These are phyloP conservation scores for Ophiostoma tasmaniense DNA, from an alignment of 2,329 filamentous ascomycete genomes.

Conservation along the genomic window DNA sequence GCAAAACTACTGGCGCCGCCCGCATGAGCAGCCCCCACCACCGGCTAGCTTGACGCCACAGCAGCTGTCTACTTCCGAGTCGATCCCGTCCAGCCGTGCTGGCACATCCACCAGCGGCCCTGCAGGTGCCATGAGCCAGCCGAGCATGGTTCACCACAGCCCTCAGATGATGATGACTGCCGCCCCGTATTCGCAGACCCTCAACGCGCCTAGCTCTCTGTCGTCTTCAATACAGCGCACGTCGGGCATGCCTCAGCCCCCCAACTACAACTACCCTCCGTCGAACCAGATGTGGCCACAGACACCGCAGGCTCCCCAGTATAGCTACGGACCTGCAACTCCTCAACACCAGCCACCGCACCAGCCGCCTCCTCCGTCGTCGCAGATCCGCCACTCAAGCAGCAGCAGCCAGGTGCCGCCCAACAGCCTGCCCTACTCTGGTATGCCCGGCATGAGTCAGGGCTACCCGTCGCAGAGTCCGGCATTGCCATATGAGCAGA, in stretches of 20 bases:
- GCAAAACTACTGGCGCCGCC: constrained; percentile 71
- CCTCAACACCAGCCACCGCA: constrained; percentile 31
- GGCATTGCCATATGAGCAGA: constrained; percentile 54
- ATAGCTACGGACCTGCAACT: constrained; percentile 41
- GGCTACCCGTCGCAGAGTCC: constrained; percentile 42
- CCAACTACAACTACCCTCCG: constrained; percentile 55
- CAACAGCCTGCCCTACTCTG: constrained; percentile 50
- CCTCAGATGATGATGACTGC: constrained; percentile 59
- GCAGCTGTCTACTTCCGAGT: constrained; percentile 37
- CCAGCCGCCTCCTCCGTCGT: constrained; percentile 46
- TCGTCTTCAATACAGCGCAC: constrained; percentile 49
- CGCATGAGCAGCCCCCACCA: constrained; percentile 62
- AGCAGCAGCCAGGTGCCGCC: constrained; percentile 45
- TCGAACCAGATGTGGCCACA: constrained; percentile 59
- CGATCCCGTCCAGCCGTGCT: constrained; percentile 42
- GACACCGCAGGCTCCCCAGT: constrained; percentile 51
- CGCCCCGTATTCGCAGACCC: constrained; percentile 60
- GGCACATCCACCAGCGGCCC: constrained; percentile 19
- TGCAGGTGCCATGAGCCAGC: constrained; percentile 37
- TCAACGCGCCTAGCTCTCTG: constrained; percentile 63
- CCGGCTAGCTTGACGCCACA: constrained; percentile 42
- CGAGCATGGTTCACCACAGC: constrained; percentile 53
- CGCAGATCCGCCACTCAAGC: constrained; percentile 51
- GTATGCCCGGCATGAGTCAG: constrained; percentile 53
- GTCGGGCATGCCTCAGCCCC: constrained; percentile 44